Conservation (phyloP, 73 alveolate genomes). For the Vitrella brassicaformis region DNA sequence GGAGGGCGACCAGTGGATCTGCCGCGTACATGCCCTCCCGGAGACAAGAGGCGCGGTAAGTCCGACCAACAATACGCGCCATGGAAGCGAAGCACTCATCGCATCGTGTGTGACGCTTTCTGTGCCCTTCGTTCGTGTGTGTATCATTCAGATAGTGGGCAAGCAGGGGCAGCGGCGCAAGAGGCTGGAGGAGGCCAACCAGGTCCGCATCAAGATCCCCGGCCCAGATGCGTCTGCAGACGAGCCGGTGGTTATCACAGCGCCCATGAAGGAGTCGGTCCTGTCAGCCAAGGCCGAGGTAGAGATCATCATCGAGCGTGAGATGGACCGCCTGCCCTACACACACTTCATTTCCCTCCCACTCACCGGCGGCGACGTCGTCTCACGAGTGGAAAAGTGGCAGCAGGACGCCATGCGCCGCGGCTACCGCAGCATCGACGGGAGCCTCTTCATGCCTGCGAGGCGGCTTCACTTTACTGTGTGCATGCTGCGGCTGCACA, state of each 20-base stretch:
- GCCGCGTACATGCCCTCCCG: not conserved
- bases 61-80: not conserved
- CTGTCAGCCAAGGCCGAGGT: not conserved
- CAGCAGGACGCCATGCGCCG: not conserved
- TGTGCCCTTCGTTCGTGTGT: not conserved
- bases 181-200: not conserved
- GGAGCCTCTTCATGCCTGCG: not conserved
- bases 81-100: not conserved
- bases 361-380: not conserved
- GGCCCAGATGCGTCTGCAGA: not conserved
- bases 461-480: not conserved
- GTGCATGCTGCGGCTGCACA: not conserved
- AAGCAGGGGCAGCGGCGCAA: not conserved
- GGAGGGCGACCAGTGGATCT: not conserved
- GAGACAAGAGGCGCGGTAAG: not conserved
- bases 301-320: not conserved
- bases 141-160: not conserved
- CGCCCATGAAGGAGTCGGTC: not conserved
- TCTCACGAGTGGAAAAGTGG: not conserved
- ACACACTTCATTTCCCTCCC: not conserved
- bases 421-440: not conserved
- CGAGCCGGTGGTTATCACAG: not conserved
- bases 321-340: not conserved
- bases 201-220: not conserved
- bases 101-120: not conserved